Conservation (phyloP, 768 basidiomycete species). For the Auriscalpium microsporum region DNA sequence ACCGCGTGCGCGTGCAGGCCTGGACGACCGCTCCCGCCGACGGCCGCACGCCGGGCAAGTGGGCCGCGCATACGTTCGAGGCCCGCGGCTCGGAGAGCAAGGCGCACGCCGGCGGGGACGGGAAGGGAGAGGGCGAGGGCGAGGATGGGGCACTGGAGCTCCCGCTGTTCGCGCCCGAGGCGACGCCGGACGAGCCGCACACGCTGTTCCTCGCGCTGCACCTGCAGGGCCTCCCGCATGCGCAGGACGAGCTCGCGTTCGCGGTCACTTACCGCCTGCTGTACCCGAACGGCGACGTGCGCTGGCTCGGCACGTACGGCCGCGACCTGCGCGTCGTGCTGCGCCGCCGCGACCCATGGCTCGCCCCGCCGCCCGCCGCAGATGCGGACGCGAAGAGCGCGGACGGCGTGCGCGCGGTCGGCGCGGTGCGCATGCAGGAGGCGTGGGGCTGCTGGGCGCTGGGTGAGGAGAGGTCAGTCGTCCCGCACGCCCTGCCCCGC, state of each 20-base stretch:
- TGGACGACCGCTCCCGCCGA: constrained; percentile 16
- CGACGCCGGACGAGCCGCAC: constrained; percentile 7
- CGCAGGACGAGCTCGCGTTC: constrained; percentile 9
- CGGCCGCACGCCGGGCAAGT: constrained; percentile 8
- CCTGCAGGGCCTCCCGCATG: constrained; percentile 4
- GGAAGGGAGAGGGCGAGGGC: not conserved
- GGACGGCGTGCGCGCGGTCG: constrained; percentile 18
- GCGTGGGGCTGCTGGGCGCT: constrained; percentile 27
- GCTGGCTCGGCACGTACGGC: constrained; percentile 39
- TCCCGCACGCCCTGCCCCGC: not conserved
- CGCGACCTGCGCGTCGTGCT: constrained; percentile 36
- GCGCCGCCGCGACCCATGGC: constrained; percentile 17
- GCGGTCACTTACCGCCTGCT: constrained; percentile 39
- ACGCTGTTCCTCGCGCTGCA: constrained; percentile 12
- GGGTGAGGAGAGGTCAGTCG: constrained; percentile 14
- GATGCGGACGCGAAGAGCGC: constrained; percentile 2
- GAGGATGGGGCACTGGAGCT: not conserved
- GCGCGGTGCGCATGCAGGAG: constrained; percentile 13
- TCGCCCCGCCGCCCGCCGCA: constrained; percentile 23
- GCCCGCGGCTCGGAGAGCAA: constrained; percentile 1
- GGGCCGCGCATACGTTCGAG: constrained; percentile 14
- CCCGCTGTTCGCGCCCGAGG: not conserved
- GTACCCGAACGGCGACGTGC: constrained; percentile 33
- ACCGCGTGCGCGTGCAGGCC: constrained; percentile 14
- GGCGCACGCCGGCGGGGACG: not conserved